Conservation (phyloP, 2,329 filamentous ascomycete species). For the Fusarium fujikuroi region DNA sequence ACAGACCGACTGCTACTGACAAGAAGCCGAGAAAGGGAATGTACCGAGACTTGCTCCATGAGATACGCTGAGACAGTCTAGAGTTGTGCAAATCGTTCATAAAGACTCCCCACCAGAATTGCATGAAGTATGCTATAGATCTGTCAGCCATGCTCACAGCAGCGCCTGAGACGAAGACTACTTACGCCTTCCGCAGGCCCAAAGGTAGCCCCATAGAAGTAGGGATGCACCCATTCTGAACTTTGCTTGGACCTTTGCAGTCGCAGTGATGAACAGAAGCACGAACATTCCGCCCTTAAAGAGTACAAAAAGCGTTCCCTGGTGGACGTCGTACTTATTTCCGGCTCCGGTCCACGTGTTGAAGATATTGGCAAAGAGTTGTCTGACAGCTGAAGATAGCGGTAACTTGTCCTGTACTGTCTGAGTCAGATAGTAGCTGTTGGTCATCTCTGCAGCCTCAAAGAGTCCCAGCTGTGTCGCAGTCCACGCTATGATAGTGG, state of each 20-base stretch:
- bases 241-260: background rate
- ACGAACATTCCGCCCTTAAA: background rate
- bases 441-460: background rate
- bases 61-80: background rate
- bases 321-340: background rate
- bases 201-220: background rate
- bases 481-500: background rate
- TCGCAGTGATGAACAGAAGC: background rate
- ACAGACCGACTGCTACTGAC: background rate
- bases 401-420: background rate
- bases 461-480: background rate
- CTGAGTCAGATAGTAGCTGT: background rate
- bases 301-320: background rate
- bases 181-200: background rate
- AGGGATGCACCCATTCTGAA: background rate
- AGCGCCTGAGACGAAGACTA: rapidly evolving
- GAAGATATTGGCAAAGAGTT: background rate
- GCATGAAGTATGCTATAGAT: background rate
- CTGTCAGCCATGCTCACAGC: background rate
- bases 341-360: background rate
- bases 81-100: background rate
- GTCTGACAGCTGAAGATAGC: background rate
- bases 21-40: background rate
- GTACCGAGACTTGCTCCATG: background rate
- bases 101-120: background rate